Percentiles rank a stretch among this genome's conserved stretches.
Conservation (phyloP, 495 filamentous ascomycete species). For the Aspergillus bertholletiae region DNA sequence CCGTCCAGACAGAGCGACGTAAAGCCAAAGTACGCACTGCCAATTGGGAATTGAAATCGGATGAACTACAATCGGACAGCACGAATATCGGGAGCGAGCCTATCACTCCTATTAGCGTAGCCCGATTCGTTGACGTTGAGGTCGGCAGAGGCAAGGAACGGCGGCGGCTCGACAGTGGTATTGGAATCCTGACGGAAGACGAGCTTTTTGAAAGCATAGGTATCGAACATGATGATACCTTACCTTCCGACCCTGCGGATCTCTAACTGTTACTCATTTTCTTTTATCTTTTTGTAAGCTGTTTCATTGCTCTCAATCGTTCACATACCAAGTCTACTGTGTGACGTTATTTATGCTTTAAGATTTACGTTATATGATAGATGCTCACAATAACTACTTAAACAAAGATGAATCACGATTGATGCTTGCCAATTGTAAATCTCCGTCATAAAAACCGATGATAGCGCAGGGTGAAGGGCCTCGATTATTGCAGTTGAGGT, state of each 20-base stretch:
- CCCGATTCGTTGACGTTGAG: conserved; percentile 45
- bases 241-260: conserved; percentile 22
- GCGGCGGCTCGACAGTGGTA: conserved; percentile 56
- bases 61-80: conserved; percentile 50
- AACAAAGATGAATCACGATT: not conserved
- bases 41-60: conserved; percentile 41
- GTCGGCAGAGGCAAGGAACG: conserved; percentile 42
- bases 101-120: conserved; percentile 44
- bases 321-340: not conserved
- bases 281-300: not conserved
- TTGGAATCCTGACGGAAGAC: conserved; percentile 59
- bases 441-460: too few relatives aligned
- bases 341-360: not conserved
- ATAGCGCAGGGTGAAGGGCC: too few relatives aligned
- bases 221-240: conserved; percentile 5
- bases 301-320: not conserved
- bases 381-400: not conserved
- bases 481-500: too few relatives aligned
- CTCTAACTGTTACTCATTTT: conserved; percentile 6
- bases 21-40: conserved; percentile 37
- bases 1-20: conserved; percentile 31
- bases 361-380: not conserved
- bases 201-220: conserved; percentile 44
- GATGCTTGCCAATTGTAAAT: not conserved
- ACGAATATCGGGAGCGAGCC: conserved; percentile 41